Percentiles rank a stretch among this genome's conserved stretches.
Evolutionary conservation across 129 eudicot genomes (phyloP).

Genomic region (Daucus carota): DH1_v3.0 NC_030381.2:39640501-39641000

Average conservation of each 20-base stretch:
- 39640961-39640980: too few relatives aligned
- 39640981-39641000: not conserved
- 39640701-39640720: conserved; percentile 47
- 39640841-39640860: not conserved
- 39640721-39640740: not conserved
- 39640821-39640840: not conserved
- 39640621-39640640: conserved; percentile 95
- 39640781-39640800: not conserved
- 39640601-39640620: conserved; percentile 98
- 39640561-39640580: conserved; percentile 7
- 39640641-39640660: conserved; percentile 92
- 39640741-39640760: not conserved
- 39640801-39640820: not conserved
- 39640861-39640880: not conserved
- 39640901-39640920: not conserved
- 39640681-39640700: conserved; percentile 85
- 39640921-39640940: not conserved
- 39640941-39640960: too few relatives aligned
- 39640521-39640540: conserved; percentile 2
- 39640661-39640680: conserved; percentile 82
- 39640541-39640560: not conserved
- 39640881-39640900: not conserved
- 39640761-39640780: not conserved
- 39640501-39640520: conserved; percentile 32
- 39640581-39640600: conserved; percentile 92